Evolutionary conservation across 192 early-diverging fungal genomes (phyloP), one percentile per base, ranked within the genome.

Genomic region (Coemansia sp.): DNA sequence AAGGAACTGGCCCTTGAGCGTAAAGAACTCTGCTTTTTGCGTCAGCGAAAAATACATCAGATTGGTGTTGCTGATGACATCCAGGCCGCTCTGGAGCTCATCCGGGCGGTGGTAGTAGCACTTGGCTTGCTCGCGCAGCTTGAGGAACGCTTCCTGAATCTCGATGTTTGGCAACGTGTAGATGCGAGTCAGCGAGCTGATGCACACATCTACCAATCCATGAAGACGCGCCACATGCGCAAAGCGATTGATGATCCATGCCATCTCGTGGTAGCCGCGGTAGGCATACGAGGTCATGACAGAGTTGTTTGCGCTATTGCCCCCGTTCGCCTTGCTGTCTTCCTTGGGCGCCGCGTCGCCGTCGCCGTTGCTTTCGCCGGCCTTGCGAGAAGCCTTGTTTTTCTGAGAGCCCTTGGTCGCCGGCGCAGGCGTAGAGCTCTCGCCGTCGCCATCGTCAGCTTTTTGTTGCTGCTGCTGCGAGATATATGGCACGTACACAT

Each of bases 241-340:
- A 73, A 99, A 99, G 39, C 96, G 85, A 68, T 99, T 99, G 82
- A 98, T 98, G 28, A 97, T 98, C 98, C 98, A 99, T 4, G 98
- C 98, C 28, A 95, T 98, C 74, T 99, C 96, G 74, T 99, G 98
- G 75, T 95, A 96, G 23, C 98, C 98, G 20, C 95, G 89, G 74
- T 95, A 98, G 0, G 95, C 94, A 64, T 90, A 93, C 30, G 95
- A 95, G 61, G 91, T 79, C 29, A 69, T 64, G 30, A 63, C 71
- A 5, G 76, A 79, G 63, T 18, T 36, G 52, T 35, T 48, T 48
- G 60, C 55, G 58, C 34, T 3, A 32, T 22, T 39, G 63, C 62
- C 13, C 42, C 54, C 67, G 20, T 55, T 49, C 22, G 45, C 63
- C 24, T 64, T 52, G 36, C 52, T n/a, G n/a, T 36, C 59, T 7